Conservation (phyloP, 2,329 filamentous ascomycete genomes). For the Byssochlamys sp. region DNA sequence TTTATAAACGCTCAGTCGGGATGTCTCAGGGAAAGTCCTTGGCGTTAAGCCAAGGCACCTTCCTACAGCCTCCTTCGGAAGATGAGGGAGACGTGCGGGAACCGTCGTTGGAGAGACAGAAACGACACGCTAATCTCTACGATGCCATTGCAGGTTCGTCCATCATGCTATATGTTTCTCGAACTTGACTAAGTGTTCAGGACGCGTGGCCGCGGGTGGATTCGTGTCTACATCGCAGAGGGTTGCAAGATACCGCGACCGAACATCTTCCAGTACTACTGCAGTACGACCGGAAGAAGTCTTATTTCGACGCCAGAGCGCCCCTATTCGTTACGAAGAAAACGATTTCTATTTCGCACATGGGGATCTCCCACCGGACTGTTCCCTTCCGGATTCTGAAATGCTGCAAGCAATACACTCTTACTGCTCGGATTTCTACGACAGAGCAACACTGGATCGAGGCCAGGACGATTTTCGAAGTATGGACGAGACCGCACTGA, state of each 20-base stretch:
- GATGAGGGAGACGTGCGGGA: constrained; percentile 4
- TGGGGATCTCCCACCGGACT: constrained; percentile 31
- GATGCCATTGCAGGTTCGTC: constrained; percentile 49
- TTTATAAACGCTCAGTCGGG: constrained; percentile 3
- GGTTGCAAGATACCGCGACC: constrained; percentile 24
- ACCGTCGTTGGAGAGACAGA: constrained; percentile 9
- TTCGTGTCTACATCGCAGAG: constrained; percentile 17
- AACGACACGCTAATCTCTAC: constrained; percentile 42
- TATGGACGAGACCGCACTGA: constrained; percentile 54
- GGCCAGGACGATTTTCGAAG: constrained; percentile 39
- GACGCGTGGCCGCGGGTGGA: constrained; percentile 36
- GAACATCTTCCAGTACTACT: constrained; percentile 24
- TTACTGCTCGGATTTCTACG: constrained; percentile 50
- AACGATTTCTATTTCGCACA: constrained; percentile 48
- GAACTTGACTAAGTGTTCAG: constrained; percentile 16
- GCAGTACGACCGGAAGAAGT: constrained; percentile 49
- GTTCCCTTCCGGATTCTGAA: constrained; percentile 46
- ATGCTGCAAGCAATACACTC: constrained; percentile 48
- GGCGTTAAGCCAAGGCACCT: constrained; percentile 12
- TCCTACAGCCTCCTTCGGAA: constrained; percentile 8
- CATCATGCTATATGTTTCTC: neutral
- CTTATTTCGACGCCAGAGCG: constrained; percentile 44
- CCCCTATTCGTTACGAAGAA: constrained; percentile 44
- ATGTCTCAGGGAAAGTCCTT: constrained; percentile 15
- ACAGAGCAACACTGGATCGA: constrained; percentile 20